Base-by-base conservation (phyloP, 2,329 filamentous ascomycete genomes). In the Talaromyces sp. region DNA sequence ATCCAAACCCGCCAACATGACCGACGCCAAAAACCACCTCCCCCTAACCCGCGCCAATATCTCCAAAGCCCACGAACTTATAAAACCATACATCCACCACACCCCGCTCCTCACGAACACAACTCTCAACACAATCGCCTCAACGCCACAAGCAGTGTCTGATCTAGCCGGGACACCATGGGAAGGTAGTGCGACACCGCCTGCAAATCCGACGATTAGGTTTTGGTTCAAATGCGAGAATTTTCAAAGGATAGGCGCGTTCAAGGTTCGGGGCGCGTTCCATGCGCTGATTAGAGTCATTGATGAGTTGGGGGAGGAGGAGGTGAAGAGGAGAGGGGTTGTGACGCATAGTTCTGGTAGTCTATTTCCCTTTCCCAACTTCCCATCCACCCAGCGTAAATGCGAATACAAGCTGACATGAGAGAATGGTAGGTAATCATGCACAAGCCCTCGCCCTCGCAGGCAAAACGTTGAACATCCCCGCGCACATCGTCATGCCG, bases 141-240 rank as follows among this genome's bases (percentile, higher is more conserved):
- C 91, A 2, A 89, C 86, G 25, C 86, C 90, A 8, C 88, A 90
- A 69, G 76, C 83, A 0, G 62, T 79, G 2, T 80, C 82, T 3
- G 82, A 84, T 4, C 80, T 90, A 0, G 72, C 76, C 52, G 85
- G 82, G 15, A 89, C 88, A 3, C 77, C 80, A 68, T 88, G 84
- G 80, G 82, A 85, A 70, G 85, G 84, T 6, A 79, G 83, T 45
- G 22, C 5, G 2, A 73, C 74, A n/a, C 25, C 1, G 6, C 84
- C 88, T 0, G 86, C 90, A 0, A 80, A 75, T 3, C 92, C 92
- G 0, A 86, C 80, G 59, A 80, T 97, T 45, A 83, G 87, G 13
- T 83, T 98, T 61, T 95, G 91, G 82, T 96, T 98, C 86, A 98
- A 98, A 81, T 96, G 92, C 78, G 94, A 98, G 82, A 97, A 97